Conservation (phyloP, 1,284 basidiomycete species). For the Garcileccinum viscosum region DNA sequence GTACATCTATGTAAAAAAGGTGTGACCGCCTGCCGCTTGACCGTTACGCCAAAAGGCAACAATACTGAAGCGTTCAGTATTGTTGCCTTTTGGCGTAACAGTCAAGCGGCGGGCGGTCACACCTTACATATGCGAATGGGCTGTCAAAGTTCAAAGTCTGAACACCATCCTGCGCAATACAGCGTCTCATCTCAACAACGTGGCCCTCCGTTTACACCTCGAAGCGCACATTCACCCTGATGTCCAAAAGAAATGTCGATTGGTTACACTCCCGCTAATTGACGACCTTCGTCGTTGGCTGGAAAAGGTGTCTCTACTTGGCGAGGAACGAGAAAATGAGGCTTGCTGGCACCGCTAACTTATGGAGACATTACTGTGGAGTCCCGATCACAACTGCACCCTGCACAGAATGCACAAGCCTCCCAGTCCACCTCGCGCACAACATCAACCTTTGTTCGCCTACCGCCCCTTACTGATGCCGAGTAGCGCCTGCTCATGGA, state of each 20-base stretch:
- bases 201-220: conserved; percentile 5
- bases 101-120: too few relatives aligned
- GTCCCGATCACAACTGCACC: background rate
- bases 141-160: background rate
- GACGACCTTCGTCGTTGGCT: conserved; percentile 1
- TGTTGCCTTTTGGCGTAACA: too few relatives aligned
- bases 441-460: background rate
- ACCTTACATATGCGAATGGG: too few relatives aligned
- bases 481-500: conserved; percentile 8
- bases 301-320: background rate
- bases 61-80: too few relatives aligned
- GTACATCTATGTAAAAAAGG: too few relatives aligned
- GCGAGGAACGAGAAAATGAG: background rate
- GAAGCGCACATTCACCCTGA: conserved; percentile 9
- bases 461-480: background rate
- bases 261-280: background rate
- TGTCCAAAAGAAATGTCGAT: background rate
- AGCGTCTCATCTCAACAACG: background rate
- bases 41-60: too few relatives aligned
- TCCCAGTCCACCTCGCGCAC: background rate
- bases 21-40: too few relatives aligned
- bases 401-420: background rate
- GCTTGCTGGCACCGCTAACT: background rate
- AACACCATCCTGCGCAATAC: background rate
- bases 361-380: background rate